Evolutionary conservation across 2,329 filamentous ascomycete genomes (phyloP).

Genomic region (Mycocentrospora acerina): DNA sequence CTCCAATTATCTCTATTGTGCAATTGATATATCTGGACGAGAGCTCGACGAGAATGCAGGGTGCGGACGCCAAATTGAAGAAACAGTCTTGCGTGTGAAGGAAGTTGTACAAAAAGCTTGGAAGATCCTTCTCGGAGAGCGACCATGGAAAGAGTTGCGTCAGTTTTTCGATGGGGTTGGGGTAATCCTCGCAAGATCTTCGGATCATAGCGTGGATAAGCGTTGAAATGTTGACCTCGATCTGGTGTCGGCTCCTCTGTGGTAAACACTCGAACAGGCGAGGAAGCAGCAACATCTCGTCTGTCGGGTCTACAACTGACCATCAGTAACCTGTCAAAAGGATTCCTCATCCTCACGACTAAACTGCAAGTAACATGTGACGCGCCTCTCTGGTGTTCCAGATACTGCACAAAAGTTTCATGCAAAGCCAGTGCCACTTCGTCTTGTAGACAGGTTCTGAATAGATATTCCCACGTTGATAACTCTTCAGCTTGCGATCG

Average conservation of each 20-base stretch:
- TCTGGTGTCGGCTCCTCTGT: slow-evolving; percentile 1
- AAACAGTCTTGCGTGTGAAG: slow-evolving; percentile 39
- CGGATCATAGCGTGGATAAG: slow-evolving; percentile 32
- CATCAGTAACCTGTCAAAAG: neutral
- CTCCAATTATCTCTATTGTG: slow-evolving; percentile 13
- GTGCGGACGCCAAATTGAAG: slow-evolving; percentile 10
- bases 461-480: slow-evolving; percentile 31
- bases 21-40: slow-evolving; percentile 6
- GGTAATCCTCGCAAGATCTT: slow-evolving; percentile 16
- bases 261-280: slow-evolving; percentile 15
- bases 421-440: neutral
- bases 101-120: slow-evolving; percentile 32
- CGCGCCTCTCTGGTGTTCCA: slow-evolving; percentile 2
- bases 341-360: no score
- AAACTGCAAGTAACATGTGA: neutral
- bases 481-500: slow-evolving; percentile 32
- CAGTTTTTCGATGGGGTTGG: neutral
- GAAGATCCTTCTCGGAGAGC: slow-evolving; percentile 22
- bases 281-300: slow-evolving; percentile 10
- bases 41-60: slow-evolving; percentile 19
- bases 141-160: slow-evolving; percentile 23
- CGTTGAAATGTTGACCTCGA: slow-evolving; percentile 21
- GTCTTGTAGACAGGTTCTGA: slow-evolving; percentile 8
- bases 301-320: slow-evolving; percentile 5
- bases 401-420: neutral